phyloP scores from a whole-genome alignment of 345 rosid genomes.

The Toxicodendron radicans region DNA sequence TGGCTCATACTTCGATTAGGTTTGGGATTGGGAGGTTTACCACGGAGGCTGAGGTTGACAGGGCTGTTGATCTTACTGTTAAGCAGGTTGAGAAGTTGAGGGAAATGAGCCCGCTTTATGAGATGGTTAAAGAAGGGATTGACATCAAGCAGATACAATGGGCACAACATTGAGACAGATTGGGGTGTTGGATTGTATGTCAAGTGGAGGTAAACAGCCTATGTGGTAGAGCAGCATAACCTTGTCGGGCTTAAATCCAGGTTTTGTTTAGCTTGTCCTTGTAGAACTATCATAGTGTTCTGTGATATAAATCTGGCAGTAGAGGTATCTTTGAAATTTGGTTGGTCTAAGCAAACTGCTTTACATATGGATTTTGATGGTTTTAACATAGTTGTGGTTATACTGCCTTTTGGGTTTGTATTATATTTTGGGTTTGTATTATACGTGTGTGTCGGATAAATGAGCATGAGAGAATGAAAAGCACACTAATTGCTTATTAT shows the following conservation, averaged over 20 bases:
- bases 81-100: conserved; percentile 87
- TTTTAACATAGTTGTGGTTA: neutral
- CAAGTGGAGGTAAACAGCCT: neutral
- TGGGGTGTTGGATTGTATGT: conserved; percentile 6
- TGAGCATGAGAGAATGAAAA: neutral
- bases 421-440: too few relatives aligned
- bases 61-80: conserved; percentile 79
- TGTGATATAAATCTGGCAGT: conserved; percentile 14
- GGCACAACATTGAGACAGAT: conserved; percentile 67
- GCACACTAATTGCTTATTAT: neutral
- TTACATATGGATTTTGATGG: neutral
- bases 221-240: conserved; percentile 8
- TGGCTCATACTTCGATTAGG: conserved; percentile 97
- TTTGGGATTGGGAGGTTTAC: conserved; percentile 98
- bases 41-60: conserved; percentile 79
- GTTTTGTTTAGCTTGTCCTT: conserved; percentile 9
- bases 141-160: conserved; percentile 81
- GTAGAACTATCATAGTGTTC: conserved; percentile 16
- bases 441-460: neutral
- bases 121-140: conserved; percentile 88
- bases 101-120: conserved; percentile 97
- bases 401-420: neutral
- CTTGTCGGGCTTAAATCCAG: neutral
- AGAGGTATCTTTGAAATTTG: neutral
- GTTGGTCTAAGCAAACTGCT: neutral